A percentile compares a stretch with the other conserved stretches of the same genome.
These are phyloP conservation scores for Salix suchowensis DNA, from an alignment of 345 rosid genomes.

Conservation along the genomic window DNA sequence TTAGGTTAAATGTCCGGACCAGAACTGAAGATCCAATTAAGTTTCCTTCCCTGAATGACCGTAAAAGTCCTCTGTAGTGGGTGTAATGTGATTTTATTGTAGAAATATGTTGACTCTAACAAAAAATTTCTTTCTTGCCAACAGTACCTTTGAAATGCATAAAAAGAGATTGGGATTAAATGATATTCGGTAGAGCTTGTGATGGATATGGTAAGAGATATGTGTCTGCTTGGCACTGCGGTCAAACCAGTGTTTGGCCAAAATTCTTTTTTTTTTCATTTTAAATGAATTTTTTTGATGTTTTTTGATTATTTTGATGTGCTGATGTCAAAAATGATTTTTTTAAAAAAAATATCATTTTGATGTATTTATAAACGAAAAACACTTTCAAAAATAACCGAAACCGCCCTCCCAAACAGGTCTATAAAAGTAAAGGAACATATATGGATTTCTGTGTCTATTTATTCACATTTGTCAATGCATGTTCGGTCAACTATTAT, in stretches of 20 bases:
- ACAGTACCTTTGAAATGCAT: background rate
- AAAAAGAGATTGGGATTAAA: background rate
- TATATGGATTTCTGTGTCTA: background rate
- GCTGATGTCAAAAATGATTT: too few relatives aligned
- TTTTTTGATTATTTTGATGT: too few relatives aligned
- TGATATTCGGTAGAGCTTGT: background rate
- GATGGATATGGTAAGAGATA: background rate
- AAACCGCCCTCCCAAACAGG: too few relatives aligned
- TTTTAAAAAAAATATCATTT: too few relatives aligned
- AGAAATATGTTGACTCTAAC: background rate
- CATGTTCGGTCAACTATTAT: background rate
- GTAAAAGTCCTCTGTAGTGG: constrained; percentile 6
- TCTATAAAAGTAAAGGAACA: background rate
- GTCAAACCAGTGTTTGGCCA: too few relatives aligned
- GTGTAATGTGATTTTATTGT: background rate
- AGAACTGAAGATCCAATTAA: background rate
- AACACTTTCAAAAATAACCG: too few relatives aligned
- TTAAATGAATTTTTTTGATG: too few relatives aligned
- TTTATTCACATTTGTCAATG: background rate
- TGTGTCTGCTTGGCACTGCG: too few relatives aligned
- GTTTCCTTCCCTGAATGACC: background rate
- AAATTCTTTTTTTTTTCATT: too few relatives aligned
- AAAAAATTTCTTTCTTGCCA: background rate
- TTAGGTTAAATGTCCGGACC: constrained; percentile 1
- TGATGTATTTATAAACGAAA: too few relatives aligned